Base-by-base conservation (phyloP, 352 stramenopile species). In the Synura sp. region DNA sequence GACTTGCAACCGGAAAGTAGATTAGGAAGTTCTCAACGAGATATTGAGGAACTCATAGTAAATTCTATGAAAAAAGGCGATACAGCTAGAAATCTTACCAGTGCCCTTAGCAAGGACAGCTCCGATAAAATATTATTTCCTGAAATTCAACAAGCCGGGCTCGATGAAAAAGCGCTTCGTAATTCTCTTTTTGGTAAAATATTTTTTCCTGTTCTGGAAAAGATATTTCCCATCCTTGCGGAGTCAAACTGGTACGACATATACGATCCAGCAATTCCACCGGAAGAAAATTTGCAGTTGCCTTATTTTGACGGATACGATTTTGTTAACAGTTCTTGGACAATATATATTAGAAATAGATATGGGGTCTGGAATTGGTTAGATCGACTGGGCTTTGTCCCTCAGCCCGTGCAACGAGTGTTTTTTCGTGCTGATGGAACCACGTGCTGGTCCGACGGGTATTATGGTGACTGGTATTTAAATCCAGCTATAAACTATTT, bases 401-500 rank as follows among this genome's bases (percentile, higher is more conserved):
- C 60, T 5, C 42, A 59, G 29, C 15, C 42, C n/a, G 29, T 22
- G 29, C 42, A 59, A 59, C 5, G 42, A 59, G 57, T 74, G 14
- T 74, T 74, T 22, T 27, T 74, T 74, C 14, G 60, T 29, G 4
- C 29, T 49, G 60, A 74, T 74, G 60, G 60, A 32, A 74, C 14
- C 42, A 74, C 60, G 29, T 5, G 12, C 1, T 74, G 60, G 60
- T 74, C 60, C 25, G 60, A 74, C 49, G 12, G 27, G 1, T 74
- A 32, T 44, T 74, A 74, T 74, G 60, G 60, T 44, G 60, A 74
- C 9, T 74, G 60, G 60, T 74, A 36, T 44, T 32, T 74, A 33
- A 74, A 74, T 74, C 60, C 60, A 74, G 60, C 60, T 25, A 36
- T 74, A 7, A 74, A 74, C 29, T 74, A 74, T 44, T 74, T 74